These are phyloP conservation scores for Xylariaceae sp. DNA, from an alignment of 2,329 filamentous ascomycete genomes.

Conservation along the genomic window DNA sequence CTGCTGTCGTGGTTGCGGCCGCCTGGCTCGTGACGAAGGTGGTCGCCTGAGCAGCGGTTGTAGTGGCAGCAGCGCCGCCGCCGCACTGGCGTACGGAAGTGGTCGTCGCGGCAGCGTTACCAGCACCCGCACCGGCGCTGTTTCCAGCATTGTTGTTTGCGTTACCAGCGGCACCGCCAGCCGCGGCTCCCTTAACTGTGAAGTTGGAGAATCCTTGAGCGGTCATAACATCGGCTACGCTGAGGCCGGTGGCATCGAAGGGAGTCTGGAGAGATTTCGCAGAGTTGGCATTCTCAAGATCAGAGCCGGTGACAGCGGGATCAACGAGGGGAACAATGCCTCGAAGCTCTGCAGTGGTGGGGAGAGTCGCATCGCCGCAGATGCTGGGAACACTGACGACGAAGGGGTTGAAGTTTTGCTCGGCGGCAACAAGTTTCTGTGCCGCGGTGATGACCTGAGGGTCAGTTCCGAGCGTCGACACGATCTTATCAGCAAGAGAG, in stretches of 20 bases:
- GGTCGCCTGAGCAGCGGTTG: conserved; percentile 25
- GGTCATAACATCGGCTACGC: conserved; percentile 67
- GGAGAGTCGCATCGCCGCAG: conserved; percentile 67
- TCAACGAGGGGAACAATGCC: conserved; percentile 73
- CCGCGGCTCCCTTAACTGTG: conserved; percentile 45
- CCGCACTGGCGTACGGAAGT: conserved; percentile 24
- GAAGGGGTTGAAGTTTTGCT: conserved; percentile 77
- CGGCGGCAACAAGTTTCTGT: conserved; percentile 66
- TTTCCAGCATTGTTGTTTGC: conserved; percentile 29
- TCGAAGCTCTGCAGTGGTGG: conserved; percentile 63
- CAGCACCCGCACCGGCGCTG: conserved; percentile 27
- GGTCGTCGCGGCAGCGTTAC: conserved; percentile 29
- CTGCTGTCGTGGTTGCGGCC: conserved; percentile 27
- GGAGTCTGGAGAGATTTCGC: conserved; percentile 56
- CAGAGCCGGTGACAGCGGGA: conserved; percentile 63
- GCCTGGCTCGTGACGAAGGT: too few species aligned
- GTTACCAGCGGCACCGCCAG: conserved; percentile 33
- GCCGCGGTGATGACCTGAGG: conserved; percentile 66
- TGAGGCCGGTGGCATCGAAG: conserved; percentile 65
- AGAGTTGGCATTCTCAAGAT: conserved; percentile 65
- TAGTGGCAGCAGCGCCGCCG: conserved; percentile 21
- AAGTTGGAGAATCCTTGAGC: conserved; percentile 70
- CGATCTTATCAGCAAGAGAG: conserved; percentile 67
- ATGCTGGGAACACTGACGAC: conserved; percentile 64
- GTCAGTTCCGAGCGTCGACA: conserved; percentile 64